Evolutionary conservation across 495 filamentous ascomycete genomes (phyloP).

Genomic region (Penicilliopsis zonata): DNA sequence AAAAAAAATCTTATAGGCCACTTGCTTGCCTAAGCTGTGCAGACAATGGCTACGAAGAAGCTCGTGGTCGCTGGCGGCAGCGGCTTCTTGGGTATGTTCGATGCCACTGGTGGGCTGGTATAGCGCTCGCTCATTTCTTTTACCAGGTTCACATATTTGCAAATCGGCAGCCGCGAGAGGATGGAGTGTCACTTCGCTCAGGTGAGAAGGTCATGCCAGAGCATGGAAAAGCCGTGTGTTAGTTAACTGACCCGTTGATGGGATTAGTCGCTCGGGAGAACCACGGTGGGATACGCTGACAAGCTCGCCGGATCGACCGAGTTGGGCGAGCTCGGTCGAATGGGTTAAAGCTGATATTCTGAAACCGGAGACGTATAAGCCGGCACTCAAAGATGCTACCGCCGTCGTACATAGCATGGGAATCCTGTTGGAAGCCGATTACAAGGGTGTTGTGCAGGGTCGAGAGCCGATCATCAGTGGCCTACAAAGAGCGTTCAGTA

Average conservation of each 20-base stretch:
- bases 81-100: conserved; percentile 65
- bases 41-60: conserved; percentile 45
- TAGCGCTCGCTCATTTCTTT: conserved; percentile 5
- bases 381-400: conserved; percentile 58
- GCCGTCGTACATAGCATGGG: conserved; percentile 89
- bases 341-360: conserved; percentile 87
- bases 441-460: conserved; percentile 83
- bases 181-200: conserved; percentile 84
- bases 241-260: no score
- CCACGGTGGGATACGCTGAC: conserved; percentile 73
- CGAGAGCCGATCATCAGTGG: conserved; percentile 64
- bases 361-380: conserved; percentile 61
- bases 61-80: conserved; percentile 87
- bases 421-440: conserved; percentile 95
- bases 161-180: conserved; percentile 69
- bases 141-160: conserved; percentile 71
- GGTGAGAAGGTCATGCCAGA: no score
- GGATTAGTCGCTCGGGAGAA: conserved; percentile 67
- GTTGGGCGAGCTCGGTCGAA: conserved; percentile 69
- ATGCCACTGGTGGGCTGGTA: background rate
- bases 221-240: no score
- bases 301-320: conserved; percentile 56
- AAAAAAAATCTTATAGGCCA: no score
- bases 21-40: no score
- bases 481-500: conserved; percentile 62